Base-by-base conservation (phyloP, 2,329 filamentous ascomycete species). In the Penicillium expansum region DNA sequence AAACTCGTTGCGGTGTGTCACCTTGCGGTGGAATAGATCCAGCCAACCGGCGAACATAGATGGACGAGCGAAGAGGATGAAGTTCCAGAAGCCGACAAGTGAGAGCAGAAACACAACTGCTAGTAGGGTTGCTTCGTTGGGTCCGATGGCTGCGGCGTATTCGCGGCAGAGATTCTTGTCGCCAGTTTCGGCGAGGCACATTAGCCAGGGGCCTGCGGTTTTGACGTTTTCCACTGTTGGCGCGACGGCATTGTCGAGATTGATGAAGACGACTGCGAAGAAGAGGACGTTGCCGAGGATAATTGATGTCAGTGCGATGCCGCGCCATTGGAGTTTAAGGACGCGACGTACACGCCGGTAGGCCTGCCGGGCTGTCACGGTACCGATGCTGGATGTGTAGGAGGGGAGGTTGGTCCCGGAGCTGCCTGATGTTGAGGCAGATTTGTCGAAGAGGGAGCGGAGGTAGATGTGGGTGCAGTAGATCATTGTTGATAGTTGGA, bases 381-480 rank as follows among this genome's bases (percentile, higher is more conserved):
- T 90, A 61, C 84, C 84, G 55, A 92, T 78, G 72, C 91, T 96
- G 69, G 84, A 86, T 13, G 84, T 83, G 75, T 92, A 92, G 0
- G 87, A 88, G 0, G 90, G 90, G 32, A 95, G 78, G 30, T 41
- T 37, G 5, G 38, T 3, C 5, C 82, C 83, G 4, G 90, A 91
- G 67, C 83, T 82, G 57, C 64, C 59, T 29, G 54, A 53, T 49
- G 87, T 86, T 0, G 87, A 86, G 35, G 83, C 79, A 53, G 85
- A 83, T 64, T 85, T 86, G 71, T 96, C 91, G 59, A 86, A 83
- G 54, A 96, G 80, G 27, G 92, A 92, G 55, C 87, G 88, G 52
- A 99, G 81, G 72, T 97, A 99, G 48, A 99, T 91, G 70, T 96
- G 92, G 76, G 96, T 89, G 73, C 94, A 97, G 78, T 99, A 97